phyloP scores from a whole-genome alignment of 2,329 filamentous ascomycete genomes.

The Sporothrix inflata region DNA sequence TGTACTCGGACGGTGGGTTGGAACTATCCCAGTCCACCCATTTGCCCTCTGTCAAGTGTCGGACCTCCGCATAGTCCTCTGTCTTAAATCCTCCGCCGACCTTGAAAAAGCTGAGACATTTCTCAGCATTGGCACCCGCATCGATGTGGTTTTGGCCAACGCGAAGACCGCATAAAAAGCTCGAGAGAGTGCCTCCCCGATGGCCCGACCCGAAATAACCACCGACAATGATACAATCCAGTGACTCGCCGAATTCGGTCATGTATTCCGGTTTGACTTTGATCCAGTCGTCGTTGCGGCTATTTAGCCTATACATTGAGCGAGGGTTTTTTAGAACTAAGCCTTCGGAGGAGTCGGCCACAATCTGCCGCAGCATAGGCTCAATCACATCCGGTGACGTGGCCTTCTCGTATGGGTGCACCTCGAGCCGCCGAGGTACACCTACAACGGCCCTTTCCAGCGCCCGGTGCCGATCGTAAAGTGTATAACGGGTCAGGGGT shows the following conservation, averaged over 20 bases:
- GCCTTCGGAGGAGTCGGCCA: constrained; percentile 86
- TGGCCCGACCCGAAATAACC: constrained; percentile 90
- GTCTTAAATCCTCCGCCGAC: constrained; percentile 91
- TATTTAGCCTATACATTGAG: constrained; percentile 83
- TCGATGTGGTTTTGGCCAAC: constrained; percentile 70
- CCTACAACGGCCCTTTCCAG: constrained; percentile 71
- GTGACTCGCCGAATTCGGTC: constrained; percentile 89
- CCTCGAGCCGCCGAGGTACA: constrained; percentile 76
- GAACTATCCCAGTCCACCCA: constrained; percentile 84
- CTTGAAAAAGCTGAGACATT: constrained; percentile 94
- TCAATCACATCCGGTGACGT: constrained; percentile 74
- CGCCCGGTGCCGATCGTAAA: constrained; percentile 78
- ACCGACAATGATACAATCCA: constrained; percentile 87
- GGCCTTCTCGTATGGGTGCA: constrained; percentile 73
- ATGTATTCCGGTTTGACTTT: constrained; percentile 99
- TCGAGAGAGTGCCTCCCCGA: constrained; percentile 80
- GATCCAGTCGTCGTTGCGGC: constrained; percentile 94
- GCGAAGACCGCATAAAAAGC: constrained; percentile 86
- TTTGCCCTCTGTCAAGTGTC: constrained; percentile 84
- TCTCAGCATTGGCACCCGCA: constrained; percentile 65
- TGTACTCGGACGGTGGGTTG: constrained; percentile 74
- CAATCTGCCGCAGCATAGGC: constrained; percentile 75
- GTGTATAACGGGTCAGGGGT: constrained; percentile 77
- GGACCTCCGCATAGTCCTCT: constrained; percentile 81
- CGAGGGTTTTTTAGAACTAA: constrained; percentile 91